Base-by-base conservation (phyloP, 805 yeast genomes). In the Suhomyces vadensis region DNA sequence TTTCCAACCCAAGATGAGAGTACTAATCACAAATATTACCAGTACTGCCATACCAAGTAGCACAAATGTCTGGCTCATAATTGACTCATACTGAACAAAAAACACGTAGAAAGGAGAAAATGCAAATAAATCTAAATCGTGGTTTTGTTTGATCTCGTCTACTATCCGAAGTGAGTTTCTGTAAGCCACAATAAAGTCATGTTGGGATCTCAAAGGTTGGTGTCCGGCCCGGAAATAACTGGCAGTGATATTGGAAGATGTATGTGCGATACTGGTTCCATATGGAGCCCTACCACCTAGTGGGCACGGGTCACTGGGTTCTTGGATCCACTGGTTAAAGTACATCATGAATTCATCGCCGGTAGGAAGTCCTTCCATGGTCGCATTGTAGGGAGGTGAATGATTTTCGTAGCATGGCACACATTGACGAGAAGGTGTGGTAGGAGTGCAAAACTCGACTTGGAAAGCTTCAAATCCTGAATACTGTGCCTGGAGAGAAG, bases 271-370 rank as follows among this genome's bases (percentile, higher is more conserved):
- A 0, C 90, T 72, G 4, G 72, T 64, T 1, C 86, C 74, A 59
- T 92, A 92, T 0, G 97, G 96, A 0, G 97, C 97, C 57, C 87
- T 86, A 2, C 99, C 99, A 3, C 96, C 98, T 21, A 92, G 68
- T 1, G 98, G 97, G 63, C 99, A 92, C 2, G 92, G 88, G 55
- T 87, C 94, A 45, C 95, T 86, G 1, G 81, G 82, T 20, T 88
- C 87, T 31, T 80, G 73, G 20, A 92, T 87, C 99, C 99, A 92
- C 33, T 85, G 79, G 17, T 78, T 63, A 58, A 90, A 84, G 54
- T 74, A 88, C 36, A 69, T 71, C 80, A 86, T 78, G 56, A 92
- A 92, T 26, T 82, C 83, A 0, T 71, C 71, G 9, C 74, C 77
- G 27, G 81, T 81, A 0, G 99, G 99, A 57, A 94, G 81, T 0